Base-by-base conservation (phyloP, 176 grass and related monocot species). In the Musa troglodytarum region DNA sequence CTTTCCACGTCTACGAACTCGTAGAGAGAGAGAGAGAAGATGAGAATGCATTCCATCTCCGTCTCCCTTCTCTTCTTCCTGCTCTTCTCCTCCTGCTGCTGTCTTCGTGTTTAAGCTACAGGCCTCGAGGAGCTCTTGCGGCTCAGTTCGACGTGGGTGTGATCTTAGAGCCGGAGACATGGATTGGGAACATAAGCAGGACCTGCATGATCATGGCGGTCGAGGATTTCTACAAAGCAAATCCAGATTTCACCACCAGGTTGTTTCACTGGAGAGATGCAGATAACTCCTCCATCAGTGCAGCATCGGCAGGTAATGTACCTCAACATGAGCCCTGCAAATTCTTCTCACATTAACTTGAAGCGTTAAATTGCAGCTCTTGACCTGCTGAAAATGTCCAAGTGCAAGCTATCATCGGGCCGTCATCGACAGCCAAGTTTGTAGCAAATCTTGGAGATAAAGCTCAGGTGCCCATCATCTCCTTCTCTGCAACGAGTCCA, bases 371-470 rank as follows among this genome's bases (percentile, higher is more conserved):
- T n/a, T 83, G 6, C 89, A 96, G 92, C 82, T 76, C 22, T 92
- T 19, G 89, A 96, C 88, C 78, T 96, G 17, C 77, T 96, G 25
- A 89, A 87, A 96, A 92, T 85, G 80, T 87, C 56, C 20, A 22
- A 15, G 89, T 92, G 52, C 84, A 92, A 87, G 86, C 92, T 19
- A 89, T 96, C 22, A 53, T 96, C 2, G 89, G 92, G 21, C 86
- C 89, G 75, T 85, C 84, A 63, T 78, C 92, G n/a, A 57, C 59
- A 70, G 86, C 82, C 9, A 92, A 89, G 62, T 92, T 96, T 68
- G 61, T 96, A 17, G 21, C 71, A 3, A 84, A 79, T 73, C 88
- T 96, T 51, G 92, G 92, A 72, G 83, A 83, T 65, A 96, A 80
- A 89, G 49, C 84, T 72, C 75, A 57, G 0, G 92, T 92, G 22